Percentiles rank a stretch among this genome's conserved stretches.
phyloP scores from a whole-genome alignment of 1,139 yeast species.

The Lodderomyces oxycetoniae region DNA sequence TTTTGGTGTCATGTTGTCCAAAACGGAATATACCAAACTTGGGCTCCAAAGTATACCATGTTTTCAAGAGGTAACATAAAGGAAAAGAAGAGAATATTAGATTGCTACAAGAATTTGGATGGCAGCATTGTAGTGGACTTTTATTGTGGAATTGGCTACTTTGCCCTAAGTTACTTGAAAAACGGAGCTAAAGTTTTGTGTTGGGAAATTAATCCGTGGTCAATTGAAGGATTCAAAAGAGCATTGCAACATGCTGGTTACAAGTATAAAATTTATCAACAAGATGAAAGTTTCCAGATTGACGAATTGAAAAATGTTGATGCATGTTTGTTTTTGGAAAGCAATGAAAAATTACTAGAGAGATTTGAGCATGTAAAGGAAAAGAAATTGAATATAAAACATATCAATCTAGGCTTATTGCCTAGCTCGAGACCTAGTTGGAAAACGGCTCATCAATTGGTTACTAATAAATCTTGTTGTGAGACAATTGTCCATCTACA shows the following conservation, averaged over 20 bases:
- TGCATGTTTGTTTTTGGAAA: slow-evolving; percentile 52
- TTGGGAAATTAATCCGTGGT: slow-evolving; percentile 89
- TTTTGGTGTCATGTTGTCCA: slow-evolving; percentile 74
- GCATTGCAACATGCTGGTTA: slow-evolving; percentile 50
- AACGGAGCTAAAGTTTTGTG: slow-evolving; percentile 57
- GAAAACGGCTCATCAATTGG: slow-evolving; percentile 35
- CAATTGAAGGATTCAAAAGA: slow-evolving; percentile 61
- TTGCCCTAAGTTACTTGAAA: slow-evolving; percentile 63
- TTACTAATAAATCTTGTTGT: slow-evolving; percentile 16
- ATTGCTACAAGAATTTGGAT: slow-evolving; percentile 28
- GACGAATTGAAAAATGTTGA: slow-evolving; percentile 16
- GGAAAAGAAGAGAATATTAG: slow-evolving; percentile 67
- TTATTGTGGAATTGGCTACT: slow-evolving; percentile 86
- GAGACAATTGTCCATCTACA: slow-evolving; percentile 58
- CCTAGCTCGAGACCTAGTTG: slow-evolving; percentile 68
- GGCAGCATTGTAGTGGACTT: slow-evolving; percentile 56
- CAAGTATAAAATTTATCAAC: slow-evolving; percentile 29
- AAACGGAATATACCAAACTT: slow-evolving; percentile 70
- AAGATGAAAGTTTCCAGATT: slow-evolving; percentile 18
- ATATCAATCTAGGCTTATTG: slow-evolving; percentile 71
- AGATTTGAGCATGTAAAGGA: slow-evolving; percentile 33
- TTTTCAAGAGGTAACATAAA: slow-evolving; percentile 85
- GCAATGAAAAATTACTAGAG: slow-evolving; percentile 46
- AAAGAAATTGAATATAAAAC: slow-evolving; percentile 36
- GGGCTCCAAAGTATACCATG: slow-evolving; percentile 89